These are phyloP conservation scores for Vaccinium corymbosum DNA, from an alignment of 148 eudicot species.

Conservation along the genomic window DNA sequence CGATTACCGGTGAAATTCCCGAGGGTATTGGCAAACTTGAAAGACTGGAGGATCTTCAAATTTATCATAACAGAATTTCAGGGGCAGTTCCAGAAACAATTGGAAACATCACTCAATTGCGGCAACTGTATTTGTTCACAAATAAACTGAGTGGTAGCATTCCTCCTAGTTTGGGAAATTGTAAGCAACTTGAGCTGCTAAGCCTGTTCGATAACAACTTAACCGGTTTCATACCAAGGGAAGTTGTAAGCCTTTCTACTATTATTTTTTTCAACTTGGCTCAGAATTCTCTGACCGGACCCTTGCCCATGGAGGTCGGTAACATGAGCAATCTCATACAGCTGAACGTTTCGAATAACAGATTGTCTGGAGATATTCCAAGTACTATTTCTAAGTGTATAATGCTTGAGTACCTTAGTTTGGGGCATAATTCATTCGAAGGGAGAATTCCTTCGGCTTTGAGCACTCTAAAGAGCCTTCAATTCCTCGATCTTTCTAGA, in stretches of 20 bases:
- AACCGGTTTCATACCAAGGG: constrained; percentile 16
- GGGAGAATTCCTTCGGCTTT: constrained; percentile 15
- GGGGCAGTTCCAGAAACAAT: background rate
- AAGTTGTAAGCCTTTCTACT: constrained; percentile 14
- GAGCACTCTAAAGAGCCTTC: constrained; percentile 5
- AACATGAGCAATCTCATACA: constrained; percentile 11
- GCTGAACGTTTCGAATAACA: constrained; percentile 14
- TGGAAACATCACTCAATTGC: background rate
- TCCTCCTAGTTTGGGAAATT: constrained; percentile 8
- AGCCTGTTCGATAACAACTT: constrained; percentile 10
- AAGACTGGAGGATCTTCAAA: background rate
- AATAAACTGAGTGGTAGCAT: background rate
- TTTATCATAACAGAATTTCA: background rate
- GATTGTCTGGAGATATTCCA: constrained; percentile 19
- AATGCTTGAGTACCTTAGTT: background rate
- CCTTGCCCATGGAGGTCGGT: constrained; percentile 15
- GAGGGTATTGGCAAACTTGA: background rate
- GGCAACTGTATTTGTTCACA: background rate
- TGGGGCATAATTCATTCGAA: background rate
- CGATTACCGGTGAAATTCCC: background rate
- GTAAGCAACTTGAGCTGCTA: constrained; percentile 10
- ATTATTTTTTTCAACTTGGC: constrained; percentile 7
- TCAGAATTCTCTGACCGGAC: constrained; percentile 14
- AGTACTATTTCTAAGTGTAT: constrained; percentile 8
- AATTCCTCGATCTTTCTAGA: constrained; percentile 12